Percentiles rank a stretch among this genome's conserved stretches.
These are phyloP conservation scores for Colletotrichum sp. DNA, from an alignment of 2,329 filamentous ascomycete species.

Conservation along the genomic window DNA sequence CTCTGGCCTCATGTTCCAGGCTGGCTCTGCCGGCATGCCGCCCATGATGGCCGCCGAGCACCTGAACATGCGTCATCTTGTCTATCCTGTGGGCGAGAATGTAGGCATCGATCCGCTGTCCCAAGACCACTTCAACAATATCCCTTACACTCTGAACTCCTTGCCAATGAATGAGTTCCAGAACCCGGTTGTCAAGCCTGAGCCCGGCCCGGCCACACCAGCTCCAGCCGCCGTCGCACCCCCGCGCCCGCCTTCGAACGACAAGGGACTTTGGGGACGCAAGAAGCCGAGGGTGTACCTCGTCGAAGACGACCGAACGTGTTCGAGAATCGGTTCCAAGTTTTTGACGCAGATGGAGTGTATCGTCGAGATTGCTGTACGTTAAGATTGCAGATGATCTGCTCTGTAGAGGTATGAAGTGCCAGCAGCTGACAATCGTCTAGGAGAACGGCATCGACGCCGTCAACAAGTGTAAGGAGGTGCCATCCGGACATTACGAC, in stretches of 20 bases:
- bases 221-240: conserved; percentile 20
- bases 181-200: conserved; percentile 19
- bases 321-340: conserved; percentile 70
- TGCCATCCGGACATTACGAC: conserved; percentile 58
- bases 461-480: conserved; percentile 76
- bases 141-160: conserved; percentile 77
- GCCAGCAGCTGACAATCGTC: background rate
- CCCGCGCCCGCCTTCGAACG: conserved; percentile 32
- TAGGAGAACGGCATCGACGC: conserved; percentile 82
- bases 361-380: conserved; percentile 70
- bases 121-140: conserved; percentile 92
- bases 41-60: conserved; percentile 59
- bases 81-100: conserved; percentile 89
- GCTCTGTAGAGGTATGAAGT: background rate
- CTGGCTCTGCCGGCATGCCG: conserved; percentile 31
- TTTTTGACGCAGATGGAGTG: conserved; percentile 71
- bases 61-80: conserved; percentile 67
- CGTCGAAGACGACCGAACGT: conserved; percentile 81
- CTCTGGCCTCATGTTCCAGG: conserved; percentile 62
- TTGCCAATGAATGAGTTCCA: conserved; percentile 54
- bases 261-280: conserved; percentile 59
- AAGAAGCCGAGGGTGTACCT: conserved; percentile 82
- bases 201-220: conserved; percentile 17
- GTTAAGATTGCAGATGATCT: conserved; percentile 31
- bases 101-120: conserved; percentile 96